Evolutionary conservation across 768 basidiomycete species (phyloP).

Genomic region (Lentinula detonsa): DNA sequence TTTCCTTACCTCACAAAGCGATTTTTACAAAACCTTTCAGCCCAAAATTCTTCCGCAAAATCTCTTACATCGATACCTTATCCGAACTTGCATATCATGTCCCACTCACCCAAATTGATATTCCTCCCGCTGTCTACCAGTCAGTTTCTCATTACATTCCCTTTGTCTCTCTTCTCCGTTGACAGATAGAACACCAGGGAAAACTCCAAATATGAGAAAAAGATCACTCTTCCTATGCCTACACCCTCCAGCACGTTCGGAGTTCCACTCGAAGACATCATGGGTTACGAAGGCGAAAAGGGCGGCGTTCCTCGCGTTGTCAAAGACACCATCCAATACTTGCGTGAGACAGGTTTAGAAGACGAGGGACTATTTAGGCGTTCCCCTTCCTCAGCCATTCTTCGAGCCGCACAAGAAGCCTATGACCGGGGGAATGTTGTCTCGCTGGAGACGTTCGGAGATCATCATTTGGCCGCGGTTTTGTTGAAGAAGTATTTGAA

Average conservation of each 20-base stretch:
- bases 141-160: slow-evolving; percentile 24
- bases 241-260: slow-evolving; percentile 66
- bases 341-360: slow-evolving; percentile 63
- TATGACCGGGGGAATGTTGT: slow-evolving; percentile 85
- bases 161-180: background rate
- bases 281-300: slow-evolving; percentile 82
- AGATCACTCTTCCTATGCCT: slow-evolving; percentile 61
- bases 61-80: slow-evolving; percentile 69
- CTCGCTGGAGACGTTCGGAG: slow-evolving; percentile 67
- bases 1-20: background rate
- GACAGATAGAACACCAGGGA: slow-evolving; percentile 40
- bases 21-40: slow-evolving; percentile 26
- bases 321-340: slow-evolving; percentile 65
- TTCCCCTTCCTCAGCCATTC: slow-evolving; percentile 65
- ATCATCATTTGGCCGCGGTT: slow-evolving; percentile 79
- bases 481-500: slow-evolving; percentile 82
- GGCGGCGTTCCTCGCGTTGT: slow-evolving; percentile 78
- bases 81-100: slow-evolving; percentile 73
- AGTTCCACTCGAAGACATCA: slow-evolving; percentile 73
- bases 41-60: slow-evolving; percentile 87
- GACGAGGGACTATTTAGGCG: slow-evolving; percentile 80
- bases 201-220: slow-evolving; percentile 68
- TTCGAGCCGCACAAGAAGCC: slow-evolving; percentile 74
- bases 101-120: slow-evolving; percentile 84
- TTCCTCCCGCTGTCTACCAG: slow-evolving; percentile 80